phyloP scores from a whole-genome alignment of 306 rosid species.

The Neltuma alba region DNA sequence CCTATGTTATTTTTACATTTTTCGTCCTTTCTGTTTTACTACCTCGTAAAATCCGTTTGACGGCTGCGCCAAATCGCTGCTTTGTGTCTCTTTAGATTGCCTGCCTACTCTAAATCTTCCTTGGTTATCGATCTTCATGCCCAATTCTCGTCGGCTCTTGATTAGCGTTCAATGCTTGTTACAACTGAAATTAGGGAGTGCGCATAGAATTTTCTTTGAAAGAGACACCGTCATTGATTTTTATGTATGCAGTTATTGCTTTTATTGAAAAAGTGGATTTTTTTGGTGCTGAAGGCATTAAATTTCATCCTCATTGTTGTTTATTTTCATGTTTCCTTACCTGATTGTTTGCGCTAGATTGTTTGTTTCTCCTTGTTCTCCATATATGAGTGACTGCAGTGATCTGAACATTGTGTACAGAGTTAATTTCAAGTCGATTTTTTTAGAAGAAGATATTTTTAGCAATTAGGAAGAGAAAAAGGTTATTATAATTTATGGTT shows the following conservation, averaged over 20 bases:
- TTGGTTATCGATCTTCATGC: not conserved
- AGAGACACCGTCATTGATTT: not conserved
- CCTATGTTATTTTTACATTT: not conserved
- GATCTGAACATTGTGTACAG: not conserved
- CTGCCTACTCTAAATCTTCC: not conserved
- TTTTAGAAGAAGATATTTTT: not conserved
- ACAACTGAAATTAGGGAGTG: not conserved
- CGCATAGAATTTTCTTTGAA: not conserved
- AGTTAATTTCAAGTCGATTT: not conserved
- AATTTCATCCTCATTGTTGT: not conserved
- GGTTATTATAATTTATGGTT: not conserved
- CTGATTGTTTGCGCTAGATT: not conserved
- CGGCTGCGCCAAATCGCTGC: not conserved
- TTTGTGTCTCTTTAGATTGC: not conserved
- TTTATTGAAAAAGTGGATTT: not conserved
- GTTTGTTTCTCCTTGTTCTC: no score
- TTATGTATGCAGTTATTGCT: not conserved
- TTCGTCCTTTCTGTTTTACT: not conserved
- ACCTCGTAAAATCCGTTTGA: not conserved
- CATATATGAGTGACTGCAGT: not conserved
- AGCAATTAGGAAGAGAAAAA: not conserved
- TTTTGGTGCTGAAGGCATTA: not conserved
- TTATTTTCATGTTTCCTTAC: not conserved
- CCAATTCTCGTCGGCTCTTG: not conserved
- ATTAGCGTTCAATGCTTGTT: no score